Evolutionary conservation across 129 eudicot genomes (phyloP), one percentile per base, ranked within the genome.

Genomic region (Cynara cardunculus): DNA sequence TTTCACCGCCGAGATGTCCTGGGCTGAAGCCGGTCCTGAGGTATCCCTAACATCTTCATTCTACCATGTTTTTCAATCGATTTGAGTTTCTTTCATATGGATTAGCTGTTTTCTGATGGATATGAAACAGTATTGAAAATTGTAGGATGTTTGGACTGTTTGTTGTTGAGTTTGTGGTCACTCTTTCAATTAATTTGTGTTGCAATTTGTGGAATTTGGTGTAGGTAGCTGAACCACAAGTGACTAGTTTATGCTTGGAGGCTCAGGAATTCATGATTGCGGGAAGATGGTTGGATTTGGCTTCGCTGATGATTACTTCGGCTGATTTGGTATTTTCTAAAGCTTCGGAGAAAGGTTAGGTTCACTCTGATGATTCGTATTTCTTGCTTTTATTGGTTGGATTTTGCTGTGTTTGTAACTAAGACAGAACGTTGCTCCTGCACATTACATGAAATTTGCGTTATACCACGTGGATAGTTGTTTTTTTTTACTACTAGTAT

Each of bases 11-110:
- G 93, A 95, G 73, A 78, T 90, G 77, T 87, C 99, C 53, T 92
- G 97, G 97, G 96, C 99, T 49, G 99, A 95, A 66, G 99, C 97
- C 72, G 97, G 99, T 69, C 86, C 96, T 11, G 96, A 95, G 93
- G 99, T 95, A 81, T 34, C 56, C 75, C 19, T 21, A 71, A 71
- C 75, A n/a, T 71, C 75, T 71, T 71, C 39, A 30, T 12, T 49
- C 8, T 14, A 66, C 1, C 32, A 2, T 22, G 25, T 71, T 31
- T 16, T 49, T 28, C 7, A 59, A 26, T 64, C 12, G 71, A 74
- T 13, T 67, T 24, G 3, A 26, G 73, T n/a, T 81, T 0, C 6
- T 35, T 59, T 32, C 78, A 28, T 8, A 7, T 41, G 12, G n/a
- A 35, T 9, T 59, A 22, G 11, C 18, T 73, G 13, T 35, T 37